phyloP scores from a whole-genome alignment of 345 rosid genomes.

The Psidium friedrichsthalianum region DNA sequence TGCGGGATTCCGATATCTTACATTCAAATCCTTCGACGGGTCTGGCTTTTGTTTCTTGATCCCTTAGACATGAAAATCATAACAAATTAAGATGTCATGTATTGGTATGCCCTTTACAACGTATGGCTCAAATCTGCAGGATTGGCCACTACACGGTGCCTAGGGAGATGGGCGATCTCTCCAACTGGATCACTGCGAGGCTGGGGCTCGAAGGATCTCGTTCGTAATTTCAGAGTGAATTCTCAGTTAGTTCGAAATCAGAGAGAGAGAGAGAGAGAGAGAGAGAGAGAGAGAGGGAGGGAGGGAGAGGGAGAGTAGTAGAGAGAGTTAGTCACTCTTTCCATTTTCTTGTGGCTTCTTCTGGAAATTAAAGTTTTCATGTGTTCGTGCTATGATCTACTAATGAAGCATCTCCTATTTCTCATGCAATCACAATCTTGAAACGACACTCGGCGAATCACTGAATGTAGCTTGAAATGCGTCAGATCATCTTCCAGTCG shows the following conservation, averaged over 20 bases:
- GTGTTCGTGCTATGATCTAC: neutral
- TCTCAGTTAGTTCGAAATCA: neutral
- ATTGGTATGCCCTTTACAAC: neutral
- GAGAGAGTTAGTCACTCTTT: neutral
- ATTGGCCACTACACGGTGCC: conserved; percentile 91
- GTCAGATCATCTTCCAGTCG: neutral
- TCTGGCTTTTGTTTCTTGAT: conserved; percentile 6
- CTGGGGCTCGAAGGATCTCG: conserved; percentile 54
- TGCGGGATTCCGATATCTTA: conserved; percentile 61
- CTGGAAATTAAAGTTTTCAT: neutral
- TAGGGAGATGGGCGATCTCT: conserved; percentile 69
- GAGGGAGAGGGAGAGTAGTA: neutral
- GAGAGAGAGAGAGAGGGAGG: neutral
- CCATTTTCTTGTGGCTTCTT: neutral
- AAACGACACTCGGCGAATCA: neutral
- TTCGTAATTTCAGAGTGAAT: neutral
- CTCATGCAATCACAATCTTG: neutral
- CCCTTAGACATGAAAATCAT: neutral
- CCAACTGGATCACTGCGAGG: conserved; percentile 61
- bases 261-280: neutral
- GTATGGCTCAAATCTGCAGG: conserved; percentile 25
- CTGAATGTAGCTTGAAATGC: neutral
- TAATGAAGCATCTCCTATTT: neutral
- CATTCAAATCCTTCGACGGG: conserved; percentile 73
- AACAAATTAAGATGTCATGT: neutral